Evolutionary conservation across 139 green algal species (phyloP).

Genomic region (Picochlorum sp.): DNA sequence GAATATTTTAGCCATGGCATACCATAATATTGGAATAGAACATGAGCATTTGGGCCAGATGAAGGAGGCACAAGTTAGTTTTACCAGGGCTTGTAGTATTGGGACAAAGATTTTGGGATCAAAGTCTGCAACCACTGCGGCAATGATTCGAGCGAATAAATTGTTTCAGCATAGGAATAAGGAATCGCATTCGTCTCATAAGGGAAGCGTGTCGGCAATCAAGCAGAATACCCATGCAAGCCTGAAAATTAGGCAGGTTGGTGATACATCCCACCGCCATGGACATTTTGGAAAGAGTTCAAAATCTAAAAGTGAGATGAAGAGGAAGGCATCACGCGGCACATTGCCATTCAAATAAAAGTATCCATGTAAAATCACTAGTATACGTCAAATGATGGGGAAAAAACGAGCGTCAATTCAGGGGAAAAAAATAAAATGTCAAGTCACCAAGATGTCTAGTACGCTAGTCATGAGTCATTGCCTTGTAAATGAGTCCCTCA

Average conservation of each 20-base stretch:
- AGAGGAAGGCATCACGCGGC: not conserved
- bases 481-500: too few relatives aligned
- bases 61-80: slow-evolving; percentile 25
- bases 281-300: too few relatives aligned
- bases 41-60: slow-evolving; percentile 25
- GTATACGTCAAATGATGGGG: too few relatives aligned
- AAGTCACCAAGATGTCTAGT: too few relatives aligned
- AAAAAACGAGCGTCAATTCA: too few relatives aligned
- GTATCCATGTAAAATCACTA: not conserved
- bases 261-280: too few relatives aligned
- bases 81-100: slow-evolving; percentile 13
- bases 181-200: not conserved
- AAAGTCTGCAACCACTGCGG: slow-evolving; percentile 8
- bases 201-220: too few relatives aligned
- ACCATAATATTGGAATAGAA: slow-evolving; percentile 32
- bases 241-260: too few relatives aligned
- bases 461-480: too few relatives aligned
- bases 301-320: not conserved
- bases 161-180: not conserved
- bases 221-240: too few relatives aligned
- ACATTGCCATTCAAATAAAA: slow-evolving; percentile 4
- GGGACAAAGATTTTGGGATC: slow-evolving; percentile 4
- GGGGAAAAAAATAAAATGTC: too few relatives aligned
- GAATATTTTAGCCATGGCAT: slow-evolving; percentile 33
- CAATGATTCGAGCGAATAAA: slow-evolving; percentile 7